Base-by-base conservation (phyloP, 768 basidiomycete species). In the Leccinum broughii region DNA sequence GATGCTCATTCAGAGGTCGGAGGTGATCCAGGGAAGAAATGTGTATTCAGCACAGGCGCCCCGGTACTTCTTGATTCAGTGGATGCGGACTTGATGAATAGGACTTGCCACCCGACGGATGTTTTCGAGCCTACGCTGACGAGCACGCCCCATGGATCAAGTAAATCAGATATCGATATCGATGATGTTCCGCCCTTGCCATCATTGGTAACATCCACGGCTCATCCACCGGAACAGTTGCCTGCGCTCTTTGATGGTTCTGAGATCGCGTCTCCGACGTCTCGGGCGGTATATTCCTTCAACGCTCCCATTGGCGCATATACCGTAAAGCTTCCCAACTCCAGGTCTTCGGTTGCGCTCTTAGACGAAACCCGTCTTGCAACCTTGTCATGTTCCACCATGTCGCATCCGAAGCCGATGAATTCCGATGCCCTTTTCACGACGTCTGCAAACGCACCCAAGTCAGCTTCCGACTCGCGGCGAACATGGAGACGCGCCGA, bases 301-400 rank as follows among this genome's bases (percentile, higher is more conserved):
- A 57, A 61, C 51, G 46, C 24, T 11, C 50, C 54, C 14, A 37
- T 35, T 2, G 54, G 17, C 37, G 8, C 35, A 30, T 68, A 65
- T 24, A 44, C 15, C 28, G 64, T 70, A 59, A 70, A 66, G 28
- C 54, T 68, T n/a, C 67, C 67, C 20, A 35, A 37, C 20, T 17
- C 59, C 9, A 11, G 30, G 6, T 44, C 59, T 1, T n/a, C 55
- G 1, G 13, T 10, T 14, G 39, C 58, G 48, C 54, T 44, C 17
- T 52, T 22, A 28, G 51, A 58, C 26, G 32, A 32, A 28, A 22
- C 34, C 1, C 15, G 35, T 11, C 24, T 13, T 15, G 13, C 22
- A 30, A 55, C 51, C 13, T 48, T 6, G n/a, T 35, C 56, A 4
- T 32, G n/a, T 32, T 44, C 50, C 5, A 5, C 14, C 34, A 13